Evolutionary conservation across 352 stramenopile genomes (phyloP).

Genomic region (Phytophthora pini): DNA sequence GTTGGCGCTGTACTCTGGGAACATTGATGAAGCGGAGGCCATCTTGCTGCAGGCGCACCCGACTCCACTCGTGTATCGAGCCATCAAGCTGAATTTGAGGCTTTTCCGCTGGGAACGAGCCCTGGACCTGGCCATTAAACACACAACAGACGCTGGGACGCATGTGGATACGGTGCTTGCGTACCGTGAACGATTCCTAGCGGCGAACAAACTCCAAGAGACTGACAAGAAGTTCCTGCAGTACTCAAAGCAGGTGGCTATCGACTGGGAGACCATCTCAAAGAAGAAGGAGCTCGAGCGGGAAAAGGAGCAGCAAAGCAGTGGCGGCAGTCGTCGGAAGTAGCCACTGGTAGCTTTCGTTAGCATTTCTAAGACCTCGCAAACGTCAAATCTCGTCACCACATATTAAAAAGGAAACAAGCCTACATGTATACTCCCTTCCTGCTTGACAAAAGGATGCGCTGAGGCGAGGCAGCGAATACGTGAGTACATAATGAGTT

Average conservation of each 20-base stretch:
- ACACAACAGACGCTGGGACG: constrained; percentile 84
- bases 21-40: constrained; percentile 91
- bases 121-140: constrained; percentile 89
- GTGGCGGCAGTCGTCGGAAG: constrained; percentile 56
- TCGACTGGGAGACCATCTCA: constrained; percentile 90
- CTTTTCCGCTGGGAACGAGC: constrained; percentile 91
- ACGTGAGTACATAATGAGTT: constrained; percentile 14
- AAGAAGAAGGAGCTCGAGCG: constrained; percentile 92
- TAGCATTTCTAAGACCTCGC: constrained; percentile 24
- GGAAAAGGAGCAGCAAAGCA: constrained; percentile 71
- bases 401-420: constrained; percentile 38
- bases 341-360: constrained; percentile 25
- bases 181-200: constrained; percentile 89
- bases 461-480: constrained; percentile 15
- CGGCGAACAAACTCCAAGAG: constrained; percentile 88
- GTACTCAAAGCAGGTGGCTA: constrained; percentile 84
- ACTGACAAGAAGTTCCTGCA: constrained; percentile 90
- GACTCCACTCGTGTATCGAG: constrained; percentile 89
- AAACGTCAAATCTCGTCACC: constrained; percentile 30
- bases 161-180: constrained; percentile 92
- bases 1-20: constrained; percentile 84
- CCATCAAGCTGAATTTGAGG: constrained; percentile 94
- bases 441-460: constrained; percentile 32
- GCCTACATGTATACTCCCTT: constrained; percentile 40
- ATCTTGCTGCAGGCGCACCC: constrained; percentile 93